Percentiles rank a stretch among this genome's conserved stretches.
phyloP scores from a whole-genome alignment of 2,329 filamentous ascomycete species.

The Dryadomyces sulphureus region DNA sequence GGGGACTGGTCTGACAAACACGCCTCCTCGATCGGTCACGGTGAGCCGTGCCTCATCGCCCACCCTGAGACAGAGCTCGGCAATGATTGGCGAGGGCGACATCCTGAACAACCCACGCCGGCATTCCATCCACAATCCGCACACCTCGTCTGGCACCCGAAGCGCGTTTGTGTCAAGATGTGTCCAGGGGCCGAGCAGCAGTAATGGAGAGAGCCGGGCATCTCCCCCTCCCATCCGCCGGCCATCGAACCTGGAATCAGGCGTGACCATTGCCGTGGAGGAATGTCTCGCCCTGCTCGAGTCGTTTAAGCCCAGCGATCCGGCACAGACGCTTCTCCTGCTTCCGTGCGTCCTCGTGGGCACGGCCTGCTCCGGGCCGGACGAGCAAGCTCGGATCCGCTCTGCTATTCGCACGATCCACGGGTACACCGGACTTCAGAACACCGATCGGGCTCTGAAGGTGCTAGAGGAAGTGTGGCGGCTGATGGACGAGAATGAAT shows the following conservation, averaged over 20 bases:
- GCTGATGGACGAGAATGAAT: slow-evolving; percentile 42
- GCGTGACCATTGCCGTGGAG: slow-evolving; percentile 39
- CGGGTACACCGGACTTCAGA: slow-evolving; percentile 44
- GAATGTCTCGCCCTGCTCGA: slow-evolving; percentile 40
- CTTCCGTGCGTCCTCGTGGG: slow-evolving; percentile 47
- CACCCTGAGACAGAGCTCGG: slow-evolving; percentile 7
- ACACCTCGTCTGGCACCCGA: slow-evolving; percentile 1
- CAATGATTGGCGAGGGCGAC: neutral
- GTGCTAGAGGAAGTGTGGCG: slow-evolving; percentile 45
- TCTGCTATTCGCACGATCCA: slow-evolving; percentile 34
- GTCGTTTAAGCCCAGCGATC: slow-evolving; percentile 40
- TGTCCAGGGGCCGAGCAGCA: neutral
- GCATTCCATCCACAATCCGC: slow-evolving; percentile 10
- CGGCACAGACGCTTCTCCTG: slow-evolving; percentile 42
- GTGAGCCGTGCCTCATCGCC: slow-evolving; percentile 22
- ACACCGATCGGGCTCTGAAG: slow-evolving; percentile 36
- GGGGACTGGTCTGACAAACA: slow-evolving; percentile 10
- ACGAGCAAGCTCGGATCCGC: slow-evolving; percentile 37
- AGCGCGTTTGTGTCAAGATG: neutral
- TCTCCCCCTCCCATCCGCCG: slow-evolving; percentile 33
- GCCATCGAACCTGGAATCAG: slow-evolving; percentile 32
- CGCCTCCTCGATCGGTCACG: slow-evolving; percentile 16
- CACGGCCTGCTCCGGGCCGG: slow-evolving; percentile 38
- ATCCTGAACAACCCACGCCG: slow-evolving; percentile 7
- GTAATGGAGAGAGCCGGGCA: slow-evolving; percentile 5